Base-by-base conservation (phyloP, 2,329 filamentous ascomycete genomes). In the Ceratocystis smalleyi region DNA sequence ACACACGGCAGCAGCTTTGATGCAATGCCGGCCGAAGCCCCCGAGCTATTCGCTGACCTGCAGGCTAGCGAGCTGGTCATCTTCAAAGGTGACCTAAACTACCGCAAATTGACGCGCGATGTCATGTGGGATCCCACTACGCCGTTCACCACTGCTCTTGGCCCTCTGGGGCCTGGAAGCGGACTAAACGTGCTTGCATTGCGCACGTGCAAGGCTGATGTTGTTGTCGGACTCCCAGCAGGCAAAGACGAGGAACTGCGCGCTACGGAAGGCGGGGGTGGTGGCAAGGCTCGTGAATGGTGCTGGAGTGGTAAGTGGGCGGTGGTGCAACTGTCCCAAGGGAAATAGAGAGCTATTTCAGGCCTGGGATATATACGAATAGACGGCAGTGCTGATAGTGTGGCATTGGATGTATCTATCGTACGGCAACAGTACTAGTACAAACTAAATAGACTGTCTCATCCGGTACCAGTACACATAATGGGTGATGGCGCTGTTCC, bases 61-160 rank as follows among this genome's bases (percentile, higher is more conserved):
- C 86, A 91, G 77, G 76, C 83, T 67, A 89, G 88, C 68, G 89
- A 96, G 73, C 78, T 99, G 19, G 89, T 96, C 12, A 84, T 99
- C 64, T 97, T 97, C 79, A 99, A 99, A 78, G 94, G 94, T 2
- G 94, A 99, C 72, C 74, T 99, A 69, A 99, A 99, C 76, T 99
- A 97, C 75, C 81, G 94, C 67, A 99, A 99, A 75, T 75, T 99
- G 69, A 91, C 87, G 35, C 88, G 84, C 60, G 94, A 99, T 78
- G 90, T 82, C 32, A 78, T 78, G 66, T 99, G 94, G 94, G 84
- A 91, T 69, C 81, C 92, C 1, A 90, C 91, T 0, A 97, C 92
- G 0, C 85, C 89, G 0, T 97, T 97, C 75, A 79, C 80, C 1
- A 81, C 87, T 67, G 91, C 94, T 0, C 85, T 99, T 66, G 94